Evolutionary conservation across 805 yeast species (phyloP), one percentile per base, ranked within the genome.

Genomic region (Jamesozyma lodderae): DNA sequence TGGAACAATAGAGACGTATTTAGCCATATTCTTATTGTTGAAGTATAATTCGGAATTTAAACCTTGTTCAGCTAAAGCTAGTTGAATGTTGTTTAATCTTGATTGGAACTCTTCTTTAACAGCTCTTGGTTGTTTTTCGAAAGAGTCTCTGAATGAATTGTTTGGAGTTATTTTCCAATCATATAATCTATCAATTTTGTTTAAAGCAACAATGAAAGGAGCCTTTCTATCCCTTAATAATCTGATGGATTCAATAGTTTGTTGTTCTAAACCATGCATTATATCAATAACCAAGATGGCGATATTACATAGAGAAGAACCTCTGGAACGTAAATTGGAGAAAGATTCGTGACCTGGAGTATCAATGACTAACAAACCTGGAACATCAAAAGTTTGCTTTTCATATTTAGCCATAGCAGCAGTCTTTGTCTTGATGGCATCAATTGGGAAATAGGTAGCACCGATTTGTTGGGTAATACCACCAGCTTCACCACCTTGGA

Each of bases 281-380:
- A 92, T 90, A 65, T 92, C 99, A 55, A 92, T 87, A 41, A 92
- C 99, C 68, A 92, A 73, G 59, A 92, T 90, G 59, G 99, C 99
- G 68, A 92, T 92, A 73, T 92, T 92, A 86, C 99, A 92, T 53
- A 92, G 72, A 6, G 97, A 90, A 13, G 97, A 90, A 74, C 99
- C 99, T 74, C 99, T 87, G 32, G 96, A 77, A 74, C 99, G 83
- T 64, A 92, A 75, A 65, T 92, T 92, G 35, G 96, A 78, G 75
- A 92, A 92, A 44, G 97, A 88, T 74, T 92, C 99, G 85, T 92
- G 99, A 65, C 99, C 99, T 53, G 99, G 99, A 2, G 99, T 92
- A 69, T 92, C 99, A 55, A 92, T 92, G 51, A 92, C 79, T 61
- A 92, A 74, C 58, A 92, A 69, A 68, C 99, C 99, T 41, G 99